Conservation (phyloP, 306 rosid genomes). For the Cucumis cinereus region DNA sequence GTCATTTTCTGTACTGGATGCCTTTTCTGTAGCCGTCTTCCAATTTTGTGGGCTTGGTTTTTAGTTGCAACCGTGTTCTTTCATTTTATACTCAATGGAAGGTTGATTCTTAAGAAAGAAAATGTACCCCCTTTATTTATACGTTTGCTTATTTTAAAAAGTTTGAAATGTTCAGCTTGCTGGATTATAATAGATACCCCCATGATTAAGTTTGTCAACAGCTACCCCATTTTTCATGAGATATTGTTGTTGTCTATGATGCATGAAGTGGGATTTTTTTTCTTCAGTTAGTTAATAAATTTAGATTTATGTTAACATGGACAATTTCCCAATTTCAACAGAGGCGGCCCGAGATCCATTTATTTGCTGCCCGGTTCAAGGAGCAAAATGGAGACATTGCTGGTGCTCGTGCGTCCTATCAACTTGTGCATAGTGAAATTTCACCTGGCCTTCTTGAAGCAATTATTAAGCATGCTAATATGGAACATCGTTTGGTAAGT, state of each 20-base stretch:
- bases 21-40: too few species aligned
- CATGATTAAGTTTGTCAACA: background rate
- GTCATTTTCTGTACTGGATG: too few species aligned
- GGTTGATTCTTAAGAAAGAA: background rate
- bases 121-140: background rate
- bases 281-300: background rate
- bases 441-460: slow-evolving; percentile 99
- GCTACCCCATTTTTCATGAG: background rate
- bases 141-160: background rate
- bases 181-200: background rate
- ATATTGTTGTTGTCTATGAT: background rate
- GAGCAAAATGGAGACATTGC: slow-evolving; percentile 75
- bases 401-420: slow-evolving; percentile 89
- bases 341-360: slow-evolving; percentile 95
- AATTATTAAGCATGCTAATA: slow-evolving; percentile 79
- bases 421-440: slow-evolving; percentile 81
- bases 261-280: background rate
- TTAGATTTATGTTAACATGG: background rate
- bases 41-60: background rate
- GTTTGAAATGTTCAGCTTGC: background rate
- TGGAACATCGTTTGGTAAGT: slow-evolving; percentile 89
- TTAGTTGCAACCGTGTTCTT: background rate
- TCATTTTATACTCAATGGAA: background rate
- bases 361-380: slow-evolving; percentile 84
- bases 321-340: slow-evolving; percentile 23